Base-by-base conservation (phyloP, 225 moss, liverwort and hornwort species). In the Physcomitrium patens region DNA sequence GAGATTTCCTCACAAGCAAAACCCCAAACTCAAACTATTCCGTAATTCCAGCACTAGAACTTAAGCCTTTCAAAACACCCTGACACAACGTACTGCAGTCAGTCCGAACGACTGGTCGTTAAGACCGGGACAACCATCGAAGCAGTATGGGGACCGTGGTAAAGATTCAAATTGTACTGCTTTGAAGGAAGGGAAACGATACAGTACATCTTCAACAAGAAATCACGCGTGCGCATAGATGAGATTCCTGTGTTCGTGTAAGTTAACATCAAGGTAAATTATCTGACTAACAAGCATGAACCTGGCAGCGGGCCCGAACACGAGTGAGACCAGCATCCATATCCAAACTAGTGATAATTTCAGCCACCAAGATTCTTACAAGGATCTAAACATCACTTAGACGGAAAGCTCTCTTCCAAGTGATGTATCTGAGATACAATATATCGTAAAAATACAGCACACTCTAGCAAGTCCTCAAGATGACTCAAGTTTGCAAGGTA, bases 61-160 rank as follows among this genome's bases (percentile, higher is more conserved):
- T 53, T 18, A 41, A 37, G 19, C 9, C 8, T 71, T 67, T 67
- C 60, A 56, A 24, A 10, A 57, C 0, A 77, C 20, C n/a, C 69
- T 24, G 20, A 42, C 45, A 47, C 22, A 13, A 17, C 24, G 28
- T 46, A 52, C 31, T 27, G 60, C 43, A 65, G 48, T 72, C 18
- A n/a, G 61, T 67, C 47, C 10, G 45, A 37, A 62, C 54, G 31
- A 26, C 41, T n/a, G 43, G 62, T 37, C 54, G n/a, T 55, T 18
- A 48, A 2, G 16, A 63, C 50, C 49, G 26, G 18, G 72, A 11
- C 27, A 63, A 63, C 63, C n/a, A 46, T 31, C 68, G 72, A 20
- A 12, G 24, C 24, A 24, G 24, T 24, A 24, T 24, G 24, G 24
- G 24, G 24, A 48, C 31, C 37, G 45, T 23, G 12, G 53, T 13